phyloP scores from a whole-genome alignment of 805 yeast genomes.

The Tetrapisispora pingtungensis region DNA sequence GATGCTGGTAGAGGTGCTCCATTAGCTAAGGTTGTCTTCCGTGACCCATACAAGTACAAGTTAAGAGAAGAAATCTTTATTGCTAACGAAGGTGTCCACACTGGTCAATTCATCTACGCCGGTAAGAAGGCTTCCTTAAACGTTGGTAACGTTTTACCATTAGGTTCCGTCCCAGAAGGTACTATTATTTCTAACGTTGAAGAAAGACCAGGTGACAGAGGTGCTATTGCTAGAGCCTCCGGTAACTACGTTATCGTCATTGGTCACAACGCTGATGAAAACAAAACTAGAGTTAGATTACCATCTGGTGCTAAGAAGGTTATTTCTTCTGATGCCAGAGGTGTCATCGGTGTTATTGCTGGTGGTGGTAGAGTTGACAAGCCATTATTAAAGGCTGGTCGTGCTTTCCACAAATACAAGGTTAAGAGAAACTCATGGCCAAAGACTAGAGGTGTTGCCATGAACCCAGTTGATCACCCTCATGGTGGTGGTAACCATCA shows the following conservation, averaged over 20 bases:
- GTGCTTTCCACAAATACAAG: slow-evolving; percentile 99
- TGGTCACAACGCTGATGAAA: slow-evolving; percentile 99
- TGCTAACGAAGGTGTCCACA: slow-evolving; percentile 99
- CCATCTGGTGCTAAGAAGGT: slow-evolving; percentile 99
- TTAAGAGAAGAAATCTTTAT: slow-evolving; percentile 96
- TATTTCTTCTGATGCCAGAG: slow-evolving; percentile 92
- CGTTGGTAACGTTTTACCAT: slow-evolving; percentile 95
- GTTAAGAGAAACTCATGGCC: slow-evolving; percentile 99
- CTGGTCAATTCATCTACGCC: slow-evolving; percentile 98
- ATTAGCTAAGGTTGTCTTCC: slow-evolving; percentile 96
- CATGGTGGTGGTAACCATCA: slow-evolving; percentile 99
- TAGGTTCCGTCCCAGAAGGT: slow-evolving; percentile 98
- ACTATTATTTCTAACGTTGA: slow-evolving; percentile 97
- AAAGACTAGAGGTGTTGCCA: slow-evolving; percentile 99
- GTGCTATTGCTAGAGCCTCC: slow-evolving; percentile 98
- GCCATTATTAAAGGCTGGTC: slow-evolving; percentile 99
- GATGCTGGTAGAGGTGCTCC: slow-evolving; percentile 99
- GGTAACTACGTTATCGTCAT: slow-evolving; percentile 98
- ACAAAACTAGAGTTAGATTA: slow-evolving; percentile 97
- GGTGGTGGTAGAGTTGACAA: slow-evolving; percentile 99
- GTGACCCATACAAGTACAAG: slow-evolving; percentile 99
- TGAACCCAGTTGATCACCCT: slow-evolving; percentile 99
- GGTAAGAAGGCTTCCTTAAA: slow-evolving; percentile 97
- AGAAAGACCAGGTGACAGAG: slow-evolving; percentile 99
- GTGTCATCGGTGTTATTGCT: slow-evolving; percentile 99